phyloP scores from a whole-genome alignment of 2,329 filamentous ascomycete genomes.

The Pleoardoris graminearum region DNA sequence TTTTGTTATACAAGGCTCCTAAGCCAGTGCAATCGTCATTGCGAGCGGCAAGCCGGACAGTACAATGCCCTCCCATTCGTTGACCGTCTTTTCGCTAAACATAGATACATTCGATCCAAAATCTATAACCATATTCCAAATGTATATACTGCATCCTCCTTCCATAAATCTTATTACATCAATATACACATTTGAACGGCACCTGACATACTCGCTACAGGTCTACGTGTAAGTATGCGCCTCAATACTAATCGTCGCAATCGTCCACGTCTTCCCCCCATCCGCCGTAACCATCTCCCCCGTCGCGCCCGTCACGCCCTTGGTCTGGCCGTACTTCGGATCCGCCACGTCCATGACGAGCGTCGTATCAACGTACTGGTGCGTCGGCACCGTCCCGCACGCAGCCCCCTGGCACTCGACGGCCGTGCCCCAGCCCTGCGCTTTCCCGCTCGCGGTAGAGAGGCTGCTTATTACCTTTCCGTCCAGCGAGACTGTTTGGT shows the following conservation, averaged over 20 bases:
- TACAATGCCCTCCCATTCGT: too few species aligned
- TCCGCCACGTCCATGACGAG: constrained; percentile 1
- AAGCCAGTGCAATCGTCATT: too few species aligned
- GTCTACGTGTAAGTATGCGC: neutral
- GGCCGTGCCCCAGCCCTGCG: neutral
- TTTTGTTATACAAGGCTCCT: too few species aligned
- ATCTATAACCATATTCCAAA: too few species aligned
- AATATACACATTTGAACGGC: neutral
- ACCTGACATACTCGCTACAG: too few species aligned
- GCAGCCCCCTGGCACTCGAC: constrained; percentile 2
- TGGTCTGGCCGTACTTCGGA: neutral
- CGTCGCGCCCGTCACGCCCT: neutral
- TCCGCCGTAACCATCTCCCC: constrained; percentile 2
- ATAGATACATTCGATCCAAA: too few species aligned
- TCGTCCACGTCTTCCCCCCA: constrained; percentile 5
- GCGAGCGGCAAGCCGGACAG: too few species aligned
- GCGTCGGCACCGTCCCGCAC: neutral
- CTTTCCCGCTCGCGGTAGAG: constrained; percentile 2
- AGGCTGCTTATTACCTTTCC: neutral
- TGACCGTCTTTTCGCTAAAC: too few species aligned
- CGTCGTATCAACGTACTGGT: neutral
- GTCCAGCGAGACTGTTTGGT: neutral
- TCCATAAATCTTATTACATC: too few species aligned
- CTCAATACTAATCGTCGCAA: neutral
- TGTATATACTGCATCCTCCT: too few species aligned